Evolutionary conservation across 495 filamentous ascomycete species (phyloP).

Genomic region (Parathielavia hyrcaniae): DNA sequence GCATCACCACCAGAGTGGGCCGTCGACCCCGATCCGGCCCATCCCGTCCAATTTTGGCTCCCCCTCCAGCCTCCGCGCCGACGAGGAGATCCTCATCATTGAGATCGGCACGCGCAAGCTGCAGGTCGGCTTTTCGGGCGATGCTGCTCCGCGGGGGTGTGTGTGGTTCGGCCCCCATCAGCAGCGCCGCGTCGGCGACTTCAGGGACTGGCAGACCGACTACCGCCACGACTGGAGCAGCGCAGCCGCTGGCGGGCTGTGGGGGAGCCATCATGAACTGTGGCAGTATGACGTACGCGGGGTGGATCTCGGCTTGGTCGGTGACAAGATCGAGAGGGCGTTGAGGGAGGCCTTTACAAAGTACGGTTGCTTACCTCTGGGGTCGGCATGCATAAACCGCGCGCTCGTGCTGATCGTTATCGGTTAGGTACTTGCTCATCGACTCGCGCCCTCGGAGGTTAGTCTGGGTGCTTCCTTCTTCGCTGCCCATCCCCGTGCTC

Average conservation of each 20-base stretch:
- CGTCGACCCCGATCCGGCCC: constrained; percentile 57
- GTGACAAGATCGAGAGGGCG: constrained; percentile 81
- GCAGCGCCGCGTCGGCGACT: constrained; percentile 76
- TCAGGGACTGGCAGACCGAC: constrained; percentile 59
- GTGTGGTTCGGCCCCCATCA: constrained; percentile 64
- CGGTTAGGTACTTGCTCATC: constrained; percentile 60
- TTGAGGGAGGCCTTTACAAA: constrained; percentile 81
- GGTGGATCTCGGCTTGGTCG: constrained; percentile 69
- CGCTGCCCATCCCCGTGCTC: constrained; percentile 71
- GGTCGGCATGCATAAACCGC: background rate
- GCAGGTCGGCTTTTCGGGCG: constrained; percentile 78
- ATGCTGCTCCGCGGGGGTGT: constrained; percentile 63
- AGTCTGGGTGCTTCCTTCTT: constrained; percentile 64
- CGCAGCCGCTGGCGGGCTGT: constrained; percentile 44
- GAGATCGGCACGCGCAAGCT: constrained; percentile 77
- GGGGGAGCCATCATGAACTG: constrained; percentile 70
- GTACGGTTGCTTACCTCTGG: constrained; percentile 28
- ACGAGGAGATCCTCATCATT: constrained; percentile 78
- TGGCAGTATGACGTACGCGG: constrained; percentile 70
- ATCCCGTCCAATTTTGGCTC: constrained; percentile 62
- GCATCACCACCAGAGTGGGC: constrained; percentile 31
- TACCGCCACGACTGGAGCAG: constrained; percentile 45
- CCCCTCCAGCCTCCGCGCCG: constrained; percentile 64
- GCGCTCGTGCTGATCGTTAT: background rate
- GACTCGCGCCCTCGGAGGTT: constrained; percentile 69